These are phyloP conservation scores for Trametes maxima DNA, from an alignment of 768 basidiomycete genomes.

Conservation along the genomic window DNA sequence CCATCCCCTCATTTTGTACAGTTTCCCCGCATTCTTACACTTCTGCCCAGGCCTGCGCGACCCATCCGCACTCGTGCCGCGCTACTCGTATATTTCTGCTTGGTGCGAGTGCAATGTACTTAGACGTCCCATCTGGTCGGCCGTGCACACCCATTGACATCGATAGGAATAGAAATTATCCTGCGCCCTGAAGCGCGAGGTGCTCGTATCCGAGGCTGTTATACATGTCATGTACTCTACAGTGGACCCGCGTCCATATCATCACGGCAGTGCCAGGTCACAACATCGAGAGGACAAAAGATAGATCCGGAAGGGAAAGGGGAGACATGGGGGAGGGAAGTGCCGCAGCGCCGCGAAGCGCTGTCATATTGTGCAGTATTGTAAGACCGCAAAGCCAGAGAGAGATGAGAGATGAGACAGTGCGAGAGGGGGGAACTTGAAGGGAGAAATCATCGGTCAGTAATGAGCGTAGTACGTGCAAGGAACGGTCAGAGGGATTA, in stretches of 20 bases:
- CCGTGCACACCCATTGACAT: background rate
- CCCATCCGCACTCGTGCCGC: background rate
- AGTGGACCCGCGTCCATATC: conserved; percentile 13
- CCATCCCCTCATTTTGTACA: background rate
- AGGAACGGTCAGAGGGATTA: conserved; percentile 24
- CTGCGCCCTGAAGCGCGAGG: conserved; percentile 19
- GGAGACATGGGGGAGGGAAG: background rate
- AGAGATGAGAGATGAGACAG: background rate
- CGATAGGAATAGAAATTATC: conserved; percentile 24
- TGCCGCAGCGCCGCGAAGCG: background rate
- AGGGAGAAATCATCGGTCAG: conserved; percentile 1
- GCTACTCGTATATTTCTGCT: too few species aligned
- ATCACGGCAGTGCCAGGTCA: conserved; percentile 12
- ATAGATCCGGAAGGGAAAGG: background rate
- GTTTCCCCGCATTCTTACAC: background rate
- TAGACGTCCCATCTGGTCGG: background rate
- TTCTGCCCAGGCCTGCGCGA: background rate
- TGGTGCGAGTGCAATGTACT: background rate
- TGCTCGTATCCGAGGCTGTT: conserved; percentile 25
- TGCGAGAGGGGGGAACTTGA: background rate
- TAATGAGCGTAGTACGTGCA: conserved; percentile 24
- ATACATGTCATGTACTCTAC: conserved; percentile 29
- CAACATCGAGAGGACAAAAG: conserved; percentile 17
- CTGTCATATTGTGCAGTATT: background rate
- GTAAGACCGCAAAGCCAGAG: background rate